Evolutionary conservation across 352 stramenopile species (phyloP).

Genomic region (Stramenopiles sp.): DNA sequence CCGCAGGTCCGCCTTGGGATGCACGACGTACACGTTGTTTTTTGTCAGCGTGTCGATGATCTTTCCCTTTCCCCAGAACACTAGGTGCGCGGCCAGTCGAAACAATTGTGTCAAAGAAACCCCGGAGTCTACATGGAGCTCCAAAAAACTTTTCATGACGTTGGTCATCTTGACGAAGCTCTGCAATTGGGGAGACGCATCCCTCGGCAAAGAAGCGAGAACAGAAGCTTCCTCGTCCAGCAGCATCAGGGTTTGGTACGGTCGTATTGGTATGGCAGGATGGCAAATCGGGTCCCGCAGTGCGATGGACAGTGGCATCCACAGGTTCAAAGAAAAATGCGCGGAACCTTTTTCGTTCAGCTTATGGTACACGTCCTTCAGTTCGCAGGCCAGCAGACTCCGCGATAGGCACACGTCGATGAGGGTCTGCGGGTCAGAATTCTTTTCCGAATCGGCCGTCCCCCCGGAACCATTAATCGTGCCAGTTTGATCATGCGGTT

Average conservation of each 20-base stretch:
- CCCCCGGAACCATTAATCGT: not conserved
- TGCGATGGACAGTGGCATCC: slow-evolving; percentile 57
- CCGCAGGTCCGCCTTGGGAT: slow-evolving; percentile 34
- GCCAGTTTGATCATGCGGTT: not conserved
- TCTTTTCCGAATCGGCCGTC: not conserved
- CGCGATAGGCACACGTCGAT: slow-evolving; percentile 50
- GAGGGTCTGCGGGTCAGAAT: slow-evolving; percentile 45
- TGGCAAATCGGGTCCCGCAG: slow-evolving; percentile 41
- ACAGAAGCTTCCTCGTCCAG: slow-evolving; percentile 41
- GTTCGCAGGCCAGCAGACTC: slow-evolving; percentile 51
- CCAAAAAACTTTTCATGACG: slow-evolving; percentile 55
- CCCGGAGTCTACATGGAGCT: slow-evolving; percentile 45
- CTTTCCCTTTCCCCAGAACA: slow-evolving; percentile 50
- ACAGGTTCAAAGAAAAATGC: slow-evolving; percentile 54
- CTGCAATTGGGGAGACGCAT: slow-evolving; percentile 47
- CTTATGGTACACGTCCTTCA: slow-evolving; percentile 55
- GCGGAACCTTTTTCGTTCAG: slow-evolving; percentile 43
- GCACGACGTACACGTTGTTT: slow-evolving; percentile 59
- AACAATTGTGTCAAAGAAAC: slow-evolving; percentile 55
- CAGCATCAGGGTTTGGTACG: slow-evolving; percentile 54
- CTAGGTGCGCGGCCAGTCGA: slow-evolving; percentile 47
- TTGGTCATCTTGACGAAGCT: slow-evolving; percentile 45
- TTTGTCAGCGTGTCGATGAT: slow-evolving; percentile 55
- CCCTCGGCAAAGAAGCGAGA: slow-evolving; percentile 37
- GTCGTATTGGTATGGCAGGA: slow-evolving; percentile 37